Evolutionary conservation across 768 basidiomycete species (phyloP).

Genomic region (Tulasnella sp.): DNA sequence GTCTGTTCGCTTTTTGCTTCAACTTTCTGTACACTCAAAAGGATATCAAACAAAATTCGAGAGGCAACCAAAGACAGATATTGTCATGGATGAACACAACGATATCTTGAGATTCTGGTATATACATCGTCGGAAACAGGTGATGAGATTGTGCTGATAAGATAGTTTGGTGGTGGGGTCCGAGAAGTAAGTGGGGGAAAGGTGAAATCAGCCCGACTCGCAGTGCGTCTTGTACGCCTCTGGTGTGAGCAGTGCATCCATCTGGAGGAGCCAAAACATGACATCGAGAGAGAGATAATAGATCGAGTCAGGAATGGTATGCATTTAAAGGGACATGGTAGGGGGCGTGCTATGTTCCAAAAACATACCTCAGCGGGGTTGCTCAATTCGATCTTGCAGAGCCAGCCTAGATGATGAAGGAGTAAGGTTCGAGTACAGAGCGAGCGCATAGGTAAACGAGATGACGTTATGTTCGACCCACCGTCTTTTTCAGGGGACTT

Average conservation of each 20-base stretch:
- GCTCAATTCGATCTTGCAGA: constrained; percentile 82
- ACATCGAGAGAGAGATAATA: neutral
- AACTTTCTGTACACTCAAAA: too few species aligned
- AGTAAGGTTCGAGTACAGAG: neutral
- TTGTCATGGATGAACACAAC: too few species aligned
- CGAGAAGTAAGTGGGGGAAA: too few species aligned
- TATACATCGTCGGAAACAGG: too few species aligned
- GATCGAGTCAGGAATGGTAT: neutral
- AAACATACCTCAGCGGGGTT: constrained; percentile 61
- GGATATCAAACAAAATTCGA: too few species aligned
- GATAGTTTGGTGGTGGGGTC: too few species aligned
- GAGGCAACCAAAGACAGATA: too few species aligned
- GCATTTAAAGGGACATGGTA: neutral
- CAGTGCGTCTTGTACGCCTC: constrained; percentile 63
- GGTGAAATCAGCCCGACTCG: constrained; percentile 26
- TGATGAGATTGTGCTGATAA: too few species aligned
- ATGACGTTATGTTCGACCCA: constrained; percentile 27
- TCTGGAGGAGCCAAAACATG: constrained; percentile 30
- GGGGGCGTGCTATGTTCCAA: too few species aligned
- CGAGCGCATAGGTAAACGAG: too few species aligned
- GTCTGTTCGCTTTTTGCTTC: too few species aligned
- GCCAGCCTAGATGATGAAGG: constrained; percentile 59
- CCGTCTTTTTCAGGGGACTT: constrained; percentile 77
- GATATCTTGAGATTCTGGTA: too few species aligned
- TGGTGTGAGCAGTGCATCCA: constrained; percentile 58